Conservation (phyloP, 176 grass and related monocot genomes). For the Aegilops bicornis region DNA sequence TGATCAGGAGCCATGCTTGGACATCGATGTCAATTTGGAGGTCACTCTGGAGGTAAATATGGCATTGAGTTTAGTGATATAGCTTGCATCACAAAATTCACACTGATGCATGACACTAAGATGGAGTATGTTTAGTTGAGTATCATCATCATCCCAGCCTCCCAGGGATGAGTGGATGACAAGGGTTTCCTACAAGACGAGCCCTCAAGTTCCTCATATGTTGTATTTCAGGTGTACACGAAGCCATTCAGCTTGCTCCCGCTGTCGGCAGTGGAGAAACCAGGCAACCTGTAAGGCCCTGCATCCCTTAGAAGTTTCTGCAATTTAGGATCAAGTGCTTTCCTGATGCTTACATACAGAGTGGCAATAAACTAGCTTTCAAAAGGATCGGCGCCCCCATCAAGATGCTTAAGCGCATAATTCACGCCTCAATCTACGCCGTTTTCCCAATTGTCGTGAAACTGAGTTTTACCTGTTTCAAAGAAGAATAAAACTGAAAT, state of each 20-base stretch:
- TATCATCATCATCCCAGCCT: background rate
- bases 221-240: slow-evolving; percentile 66
- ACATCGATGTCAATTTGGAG: slow-evolving; percentile 75
- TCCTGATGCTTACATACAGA: background rate
- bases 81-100: background rate
- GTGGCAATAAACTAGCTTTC: background rate
- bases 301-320: background rate
- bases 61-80: background rate
- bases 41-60: slow-evolving; percentile 62
- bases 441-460: background rate
- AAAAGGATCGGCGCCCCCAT: background rate
- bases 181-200: background rate
- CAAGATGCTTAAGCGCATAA: background rate
- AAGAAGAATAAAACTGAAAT: background rate
- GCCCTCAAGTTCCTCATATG: background rate
- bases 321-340: too few relatives aligned
- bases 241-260: slow-evolving; percentile 91
- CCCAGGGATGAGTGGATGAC: background rate
- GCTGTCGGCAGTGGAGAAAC: slow-evolving; percentile 80
- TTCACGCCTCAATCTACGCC: background rate
- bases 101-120: background rate
- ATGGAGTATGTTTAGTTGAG: background rate
- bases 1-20: slow-evolving; percentile 47
- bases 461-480: background rate
- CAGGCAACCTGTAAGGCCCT: slow-evolving; percentile 72